Percentiles rank a stretch among this genome's conserved stretches.
Conservation (phyloP, 1,284 basidiomycete species). For the Irpex sp. region DNA sequence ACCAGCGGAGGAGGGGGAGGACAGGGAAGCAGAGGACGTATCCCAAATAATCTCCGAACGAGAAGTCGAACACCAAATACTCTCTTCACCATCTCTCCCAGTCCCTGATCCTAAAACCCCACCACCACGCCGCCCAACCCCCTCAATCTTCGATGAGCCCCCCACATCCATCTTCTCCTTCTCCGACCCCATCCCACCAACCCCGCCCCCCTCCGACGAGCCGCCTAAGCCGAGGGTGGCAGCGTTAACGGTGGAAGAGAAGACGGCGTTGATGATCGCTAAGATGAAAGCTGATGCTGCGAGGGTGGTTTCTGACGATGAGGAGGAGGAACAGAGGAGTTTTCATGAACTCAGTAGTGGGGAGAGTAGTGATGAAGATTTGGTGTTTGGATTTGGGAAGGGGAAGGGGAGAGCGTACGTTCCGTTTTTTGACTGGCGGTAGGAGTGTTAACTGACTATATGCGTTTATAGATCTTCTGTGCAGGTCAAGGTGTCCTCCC, state of each 20-base stretch:
- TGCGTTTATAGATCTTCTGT: too few relatives aligned
- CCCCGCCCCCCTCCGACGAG: slow-evolving; percentile 21
- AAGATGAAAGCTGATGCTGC: slow-evolving; percentile 48
- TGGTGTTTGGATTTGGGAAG: not conserved
- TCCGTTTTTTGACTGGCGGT: not conserved
- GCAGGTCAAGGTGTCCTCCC: too few relatives aligned
- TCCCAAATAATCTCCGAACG: slow-evolving; percentile 13
- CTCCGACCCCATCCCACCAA: too few relatives aligned
- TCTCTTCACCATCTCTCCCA: too few relatives aligned
- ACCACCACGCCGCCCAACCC: not conserved
- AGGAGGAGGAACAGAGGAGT: slow-evolving; percentile 17
- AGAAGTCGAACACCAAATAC: slow-evolving; percentile 17
- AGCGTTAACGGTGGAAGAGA: slow-evolving; percentile 39
- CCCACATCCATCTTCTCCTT: too few relatives aligned
- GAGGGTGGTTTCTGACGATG: slow-evolving; percentile 28
- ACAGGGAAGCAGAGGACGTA: not conserved
- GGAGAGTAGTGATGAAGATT: slow-evolving; percentile 40
- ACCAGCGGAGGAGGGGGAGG: not conserved
- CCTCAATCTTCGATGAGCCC: too few relatives aligned
- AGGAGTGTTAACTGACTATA: not conserved
- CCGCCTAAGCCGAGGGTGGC: slow-evolving; percentile 19
- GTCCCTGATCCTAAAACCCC: too few relatives aligned
- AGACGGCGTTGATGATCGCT: slow-evolving; percentile 53
- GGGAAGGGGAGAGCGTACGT: slow-evolving; percentile 1
- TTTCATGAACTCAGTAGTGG: too few relatives aligned